Conservation (phyloP, 352 stramenopile species). For the Phytophthora nicotianae region DNA sequence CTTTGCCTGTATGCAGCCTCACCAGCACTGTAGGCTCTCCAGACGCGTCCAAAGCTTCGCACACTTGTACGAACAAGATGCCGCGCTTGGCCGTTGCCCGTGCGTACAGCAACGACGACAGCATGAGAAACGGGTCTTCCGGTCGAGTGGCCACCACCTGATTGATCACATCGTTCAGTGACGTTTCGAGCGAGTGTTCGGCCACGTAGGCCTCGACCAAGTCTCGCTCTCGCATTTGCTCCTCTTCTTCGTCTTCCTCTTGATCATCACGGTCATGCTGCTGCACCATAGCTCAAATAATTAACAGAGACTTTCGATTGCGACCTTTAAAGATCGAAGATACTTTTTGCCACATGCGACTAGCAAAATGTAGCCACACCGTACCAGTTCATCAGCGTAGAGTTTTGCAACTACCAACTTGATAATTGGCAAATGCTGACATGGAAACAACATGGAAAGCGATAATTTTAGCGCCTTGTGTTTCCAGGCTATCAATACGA, state of each 20-base stretch:
- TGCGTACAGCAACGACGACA: slow-evolving; percentile 65
- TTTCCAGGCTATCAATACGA: slow-evolving; percentile 35
- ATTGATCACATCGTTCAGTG: slow-evolving; percentile 78
- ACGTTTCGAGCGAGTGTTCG: slow-evolving; percentile 69
- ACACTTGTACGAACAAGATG: slow-evolving; percentile 70
- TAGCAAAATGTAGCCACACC: slow-evolving; percentile 24
- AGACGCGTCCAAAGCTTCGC: slow-evolving; percentile 50
- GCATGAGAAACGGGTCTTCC: slow-evolving; percentile 70
- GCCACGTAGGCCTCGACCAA: slow-evolving; percentile 75
- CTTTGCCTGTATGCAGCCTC: slow-evolving; percentile 69
- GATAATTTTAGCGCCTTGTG: slow-evolving; percentile 33
- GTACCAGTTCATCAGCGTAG: not conserved
- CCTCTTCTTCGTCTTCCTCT: slow-evolving; percentile 37
- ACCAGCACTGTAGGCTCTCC: slow-evolving; percentile 55
- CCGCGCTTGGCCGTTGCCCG: slow-evolving; percentile 67
- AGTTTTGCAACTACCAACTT: not conserved
- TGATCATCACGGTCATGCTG: slow-evolving; percentile 26
- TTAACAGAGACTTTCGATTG: not conserved
- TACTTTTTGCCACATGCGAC: slow-evolving; percentile 21
- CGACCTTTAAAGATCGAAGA: slow-evolving; percentile 33
- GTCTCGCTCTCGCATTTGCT: slow-evolving; percentile 64
- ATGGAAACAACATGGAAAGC: not conserved
- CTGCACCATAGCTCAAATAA: slow-evolving; percentile 19
- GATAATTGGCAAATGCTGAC: not conserved
- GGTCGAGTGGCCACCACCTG: slow-evolving; percentile 67